Percentiles rank a stretch among this genome's conserved stretches.
Conservation (phyloP, 2,329 filamentous ascomycete species). For the Albifimbria verrucaria region DNA sequence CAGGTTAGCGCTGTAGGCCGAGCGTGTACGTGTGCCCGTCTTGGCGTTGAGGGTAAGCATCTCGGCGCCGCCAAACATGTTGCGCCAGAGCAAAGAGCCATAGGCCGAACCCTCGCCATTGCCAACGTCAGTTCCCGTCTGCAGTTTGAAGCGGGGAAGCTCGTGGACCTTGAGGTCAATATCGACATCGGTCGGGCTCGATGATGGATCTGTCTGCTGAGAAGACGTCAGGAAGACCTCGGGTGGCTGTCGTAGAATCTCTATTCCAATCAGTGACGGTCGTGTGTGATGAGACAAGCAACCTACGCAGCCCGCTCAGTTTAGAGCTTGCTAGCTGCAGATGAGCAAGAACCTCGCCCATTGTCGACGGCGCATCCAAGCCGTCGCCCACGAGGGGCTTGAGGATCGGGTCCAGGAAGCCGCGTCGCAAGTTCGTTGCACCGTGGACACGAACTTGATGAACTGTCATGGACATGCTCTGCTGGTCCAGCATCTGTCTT, state of each 20-base stretch:
- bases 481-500: constrained; percentile 60
- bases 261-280: constrained; percentile 40
- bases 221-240: constrained; percentile 79
- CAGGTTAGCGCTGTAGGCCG: constrained; percentile 84
- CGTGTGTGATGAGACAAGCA: not conserved
- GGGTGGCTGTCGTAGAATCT: constrained; percentile 83
- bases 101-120: constrained; percentile 94
- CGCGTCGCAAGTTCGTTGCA: constrained; percentile 75
- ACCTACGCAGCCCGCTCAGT: constrained; percentile 74
- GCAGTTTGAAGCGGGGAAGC: constrained; percentile 78
- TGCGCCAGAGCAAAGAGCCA: constrained; percentile 80
- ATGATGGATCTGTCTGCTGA: constrained; percentile 62
- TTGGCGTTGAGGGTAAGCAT: constrained; percentile 83
- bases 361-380: constrained; percentile 65
- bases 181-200: constrained; percentile 75
- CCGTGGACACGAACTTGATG: constrained; percentile 81
- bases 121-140: constrained; percentile 91
- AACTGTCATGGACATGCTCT: constrained; percentile 82
- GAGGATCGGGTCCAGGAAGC: constrained; percentile 81
- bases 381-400: constrained; percentile 71
- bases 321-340: constrained; percentile 69
- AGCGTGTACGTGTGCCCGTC: constrained; percentile 83
- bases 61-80: constrained; percentile 93
- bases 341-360: constrained; percentile 74
- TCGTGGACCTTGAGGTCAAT: constrained; percentile 81